Conservation (phyloP, 1,284 basidiomycete genomes). For the Ceratobasidium sp. region DNA sequence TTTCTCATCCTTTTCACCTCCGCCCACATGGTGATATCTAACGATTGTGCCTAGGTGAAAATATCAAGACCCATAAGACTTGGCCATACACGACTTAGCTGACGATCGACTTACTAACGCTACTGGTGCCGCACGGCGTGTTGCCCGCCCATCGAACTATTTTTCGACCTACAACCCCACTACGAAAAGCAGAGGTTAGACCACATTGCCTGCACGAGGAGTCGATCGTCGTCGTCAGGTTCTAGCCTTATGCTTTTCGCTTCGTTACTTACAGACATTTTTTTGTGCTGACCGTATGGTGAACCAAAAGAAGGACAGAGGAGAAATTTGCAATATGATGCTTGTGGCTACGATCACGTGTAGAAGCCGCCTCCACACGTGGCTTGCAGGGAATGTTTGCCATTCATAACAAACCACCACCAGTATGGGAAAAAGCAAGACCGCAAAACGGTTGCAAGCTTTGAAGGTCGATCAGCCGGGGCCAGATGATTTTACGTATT, state of each 20-base stretch:
- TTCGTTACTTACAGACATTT: slow-evolving; percentile 44
- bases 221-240: slow-evolving; percentile 13
- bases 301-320: background rate
- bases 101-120: background rate
- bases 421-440: slow-evolving; percentile 35
- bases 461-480: slow-evolving; percentile 23
- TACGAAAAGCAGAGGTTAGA: background rate
- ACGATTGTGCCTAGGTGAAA: background rate
- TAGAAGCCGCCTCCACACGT: background rate
- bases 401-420: slow-evolving; percentile 15
- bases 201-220: background rate
- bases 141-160: slow-evolving; percentile 6
- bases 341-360: slow-evolving; percentile 40
- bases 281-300: background rate
- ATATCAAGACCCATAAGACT: background rate
- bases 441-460: slow-evolving; percentile 6
- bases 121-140: background rate
- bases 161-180: background rate
- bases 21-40: background rate
- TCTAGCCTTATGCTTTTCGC: background rate
- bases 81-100: background rate
- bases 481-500: slow-evolving; percentile 32
- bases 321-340: background rate
- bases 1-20: background rate
- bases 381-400: background rate